These are phyloP conservation scores for Cylindrotheca closterium DNA, from an alignment of 108 stramenopile genomes.

Conservation along the genomic window DNA sequence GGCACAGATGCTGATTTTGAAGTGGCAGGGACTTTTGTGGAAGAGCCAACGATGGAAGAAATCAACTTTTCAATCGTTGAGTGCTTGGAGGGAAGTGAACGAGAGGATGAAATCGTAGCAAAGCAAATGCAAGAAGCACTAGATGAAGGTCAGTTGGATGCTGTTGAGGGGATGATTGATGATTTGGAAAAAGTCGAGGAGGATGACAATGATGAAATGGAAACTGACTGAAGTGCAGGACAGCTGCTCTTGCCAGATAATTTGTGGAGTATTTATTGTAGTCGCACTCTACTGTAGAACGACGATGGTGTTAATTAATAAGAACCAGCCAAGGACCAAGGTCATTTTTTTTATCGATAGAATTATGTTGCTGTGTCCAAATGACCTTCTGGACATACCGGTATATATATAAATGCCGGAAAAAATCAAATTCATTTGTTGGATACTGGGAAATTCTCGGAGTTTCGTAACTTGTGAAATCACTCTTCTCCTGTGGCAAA, in stretches of 20 bases:
- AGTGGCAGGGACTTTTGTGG: conserved; percentile 86
- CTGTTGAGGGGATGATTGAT: conserved; percentile 78
- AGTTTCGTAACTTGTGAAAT: background rate
- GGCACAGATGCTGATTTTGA: conserved; percentile 87
- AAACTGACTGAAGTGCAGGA: too few species aligned
- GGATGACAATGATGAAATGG: conserved; percentile 31
- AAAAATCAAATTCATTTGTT: too few species aligned
- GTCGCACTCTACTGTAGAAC: too few species aligned
- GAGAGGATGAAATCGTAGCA: conserved; percentile 85
- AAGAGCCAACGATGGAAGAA: conserved; percentile 76
- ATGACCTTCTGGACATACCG: too few species aligned
- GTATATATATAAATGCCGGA: too few species aligned
- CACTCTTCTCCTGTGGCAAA: background rate
- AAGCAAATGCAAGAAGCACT: conserved; percentile 91
- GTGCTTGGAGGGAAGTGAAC: conserved; percentile 87
- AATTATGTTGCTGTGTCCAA: too few species aligned
- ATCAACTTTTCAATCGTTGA: conserved; percentile 83
- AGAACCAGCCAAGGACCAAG: too few species aligned
- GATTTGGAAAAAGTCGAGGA: conserved; percentile 27
- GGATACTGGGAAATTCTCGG: too few species aligned
- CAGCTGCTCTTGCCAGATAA: too few species aligned
- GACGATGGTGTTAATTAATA: too few species aligned
- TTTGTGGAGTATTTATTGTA: too few species aligned
- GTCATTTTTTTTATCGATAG: too few species aligned
- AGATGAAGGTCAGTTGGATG: conserved; percentile 81